Base-by-base conservation (phyloP, 2,329 filamentous ascomycete genomes). In the Paecilomyces variotii region DNA sequence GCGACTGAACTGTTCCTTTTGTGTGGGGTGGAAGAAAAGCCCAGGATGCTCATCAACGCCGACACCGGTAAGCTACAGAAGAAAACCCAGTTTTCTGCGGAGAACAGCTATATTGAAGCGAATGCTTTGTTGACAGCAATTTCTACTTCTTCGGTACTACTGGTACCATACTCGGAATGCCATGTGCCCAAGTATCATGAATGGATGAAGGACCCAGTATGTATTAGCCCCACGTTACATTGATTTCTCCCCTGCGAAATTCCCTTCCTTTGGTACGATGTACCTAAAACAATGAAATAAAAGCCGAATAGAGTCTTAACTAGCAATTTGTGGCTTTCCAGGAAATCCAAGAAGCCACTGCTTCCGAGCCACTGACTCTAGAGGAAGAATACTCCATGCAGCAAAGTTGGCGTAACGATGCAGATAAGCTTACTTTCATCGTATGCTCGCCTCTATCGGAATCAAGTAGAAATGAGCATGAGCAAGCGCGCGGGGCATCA, bases 371-470 rank as follows among this genome's bases (percentile, higher is more conserved):
- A 0, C 81, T 97, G 55, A 86, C 83, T 0, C 79, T 97, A 0
- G 79, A 84, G 0, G 88, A 96, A 70, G 93, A 97, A 78, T 91
- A 94, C 73, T 83, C 85, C 55, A 97, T 97, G 86, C 93, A 97
- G 73, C 76, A 78, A n/a, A 90, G 86, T 63, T 97, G 93, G 93
- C 86, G 91, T 39, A 78, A 77, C 24, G 89, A 94, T 50, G 74
- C 78, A 27, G 92, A 97, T 75, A 97, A 97, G 76, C 74, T 97
- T 61, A 97, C 93, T 0, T 97, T 97, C 66, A 96, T 97, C 70
- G 75, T 89, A 57, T 96, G 91, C 69, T 76, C 80, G 9, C 82
- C 84, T 0, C 7, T 53, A 59, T 56, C 27, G 35, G 51, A 34
- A n/a, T 32, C 12, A 34, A 49, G 11, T 60, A 58, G 11, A 58